Evolutionary conservation across 139 green algal genomes (phyloP), one percentile per base, ranked within the genome.

Genomic region (Nannochloris sp.): DNA sequence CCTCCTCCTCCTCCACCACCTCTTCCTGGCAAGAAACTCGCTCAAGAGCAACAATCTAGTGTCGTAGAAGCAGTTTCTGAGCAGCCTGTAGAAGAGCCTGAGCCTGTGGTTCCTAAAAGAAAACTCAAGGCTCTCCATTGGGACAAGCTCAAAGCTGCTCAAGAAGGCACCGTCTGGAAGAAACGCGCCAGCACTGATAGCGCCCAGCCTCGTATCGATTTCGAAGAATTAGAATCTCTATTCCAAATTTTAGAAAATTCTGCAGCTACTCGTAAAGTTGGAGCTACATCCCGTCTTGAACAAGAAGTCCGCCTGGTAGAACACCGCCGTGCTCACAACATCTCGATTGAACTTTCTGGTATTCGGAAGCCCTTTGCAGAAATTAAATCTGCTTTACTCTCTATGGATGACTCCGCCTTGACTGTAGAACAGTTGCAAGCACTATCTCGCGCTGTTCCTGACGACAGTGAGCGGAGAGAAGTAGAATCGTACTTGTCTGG

Each of bases 111-210:
- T 53, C 77, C 87, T 75, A 65, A 59, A 35, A 69, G 68, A 51
- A 74, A 78, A 45, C 71, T 95, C 10, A 93, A 93, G 75, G 72
- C 81, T 75, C 73, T 95, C 58, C 88, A 95, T 75, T 95, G 88
- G 88, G 81, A 93, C 42, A 93, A 91, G 74, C 77, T 92, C 53
- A 77, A 67, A 35, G 42, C 69, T 25, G 72, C 73, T 4, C 24
- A 70, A 56, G 67, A 78, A 23, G 76, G 77, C 54, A 87, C 81
- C 1, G 76, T 94, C 31, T 94, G 87, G 87, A 68, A 67, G 37
- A 60, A 80, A 54, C 32, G 44, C 23, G 42, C 38, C 13, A 9
- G 36, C 9, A 45, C 30, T 24, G 25, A 54, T 14, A n/a, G n/a
- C n/a, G 38, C 62, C 34, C 68, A 79, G 32, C 42, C 70, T 53